A percentile compares a stretch with the other conserved stretches of the same genome.
phyloP scores from a whole-genome alignment of 176 grass and related monocot species.

The Secale cereale region DNA sequence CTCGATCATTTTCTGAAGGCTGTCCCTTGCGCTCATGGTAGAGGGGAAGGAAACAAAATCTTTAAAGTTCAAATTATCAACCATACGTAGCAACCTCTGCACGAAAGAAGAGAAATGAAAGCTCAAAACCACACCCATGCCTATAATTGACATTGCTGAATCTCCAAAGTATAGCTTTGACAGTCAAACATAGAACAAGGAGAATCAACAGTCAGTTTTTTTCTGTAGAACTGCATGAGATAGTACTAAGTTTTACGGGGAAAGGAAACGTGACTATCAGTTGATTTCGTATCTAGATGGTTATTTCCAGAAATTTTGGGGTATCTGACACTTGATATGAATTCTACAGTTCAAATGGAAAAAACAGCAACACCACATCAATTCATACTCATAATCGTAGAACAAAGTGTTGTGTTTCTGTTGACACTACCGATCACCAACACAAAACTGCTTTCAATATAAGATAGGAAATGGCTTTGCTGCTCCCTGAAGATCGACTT shows the following conservation, averaged over 20 bases:
- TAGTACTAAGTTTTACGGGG: too few species aligned
- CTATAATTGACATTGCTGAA: neutral
- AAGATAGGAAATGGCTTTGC: neutral
- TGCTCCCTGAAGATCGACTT: neutral
- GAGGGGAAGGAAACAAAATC: conserved; percentile 68
- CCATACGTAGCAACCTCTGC: conserved; percentile 71
- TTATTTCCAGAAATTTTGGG: too few species aligned
- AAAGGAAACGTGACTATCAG: too few species aligned
- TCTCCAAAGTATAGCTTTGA: conserved; percentile 44
- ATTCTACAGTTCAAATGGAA: neutral
- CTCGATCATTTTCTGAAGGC: conserved; percentile 70
- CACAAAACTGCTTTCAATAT: too few species aligned
- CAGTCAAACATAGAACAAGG: conserved; percentile 33
- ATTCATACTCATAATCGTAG: too few species aligned
- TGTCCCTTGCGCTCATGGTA: too few species aligned
- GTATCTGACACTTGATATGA: too few species aligned
- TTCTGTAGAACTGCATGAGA: neutral
- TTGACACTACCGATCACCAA: too few species aligned
- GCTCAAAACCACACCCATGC: neutral
- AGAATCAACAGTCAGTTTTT: too few species aligned
- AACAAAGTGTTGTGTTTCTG: too few species aligned
- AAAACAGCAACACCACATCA: too few species aligned
- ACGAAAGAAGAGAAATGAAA: neutral
- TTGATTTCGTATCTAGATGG: too few species aligned
- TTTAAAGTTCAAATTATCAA: conserved; percentile 74